Base-by-base conservation (phyloP, 2,329 filamentous ascomycete genomes). In the Penicillium sp. region DNA sequence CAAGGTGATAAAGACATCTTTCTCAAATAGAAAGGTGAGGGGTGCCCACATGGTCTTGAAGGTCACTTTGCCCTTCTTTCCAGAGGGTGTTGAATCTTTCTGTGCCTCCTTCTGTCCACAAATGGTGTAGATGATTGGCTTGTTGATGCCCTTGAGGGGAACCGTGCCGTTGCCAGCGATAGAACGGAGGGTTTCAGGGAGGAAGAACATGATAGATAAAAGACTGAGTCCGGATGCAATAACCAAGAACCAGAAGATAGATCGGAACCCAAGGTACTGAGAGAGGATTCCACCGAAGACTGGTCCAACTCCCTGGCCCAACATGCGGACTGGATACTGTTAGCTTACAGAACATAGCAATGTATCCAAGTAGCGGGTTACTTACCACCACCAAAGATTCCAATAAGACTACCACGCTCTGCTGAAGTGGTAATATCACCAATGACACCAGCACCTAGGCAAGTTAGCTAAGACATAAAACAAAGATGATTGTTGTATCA, bases 131-230 rank as follows among this genome's bases (percentile, higher is more conserved):
- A 77, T 65, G 5, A 78, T 59, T 1, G 79, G 78, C 49, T 75
- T 73, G 53, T 79, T 60, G 39, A 79, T 66, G 1, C 75, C 76
- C 4, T 63, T 58, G 2, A 79, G 71, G 5, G 63, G 71, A 11
- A 78, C 63, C 0, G 70, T 72, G 16, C 77, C 78, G 53, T 79
- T 78, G 5, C 79, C 79, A 2, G 79, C 79, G 2, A 76, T 65
- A 5, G 72, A 70, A 27, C 78, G 74, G 9, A 81, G 68, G 2
- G 79, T 81, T 60, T 81, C 79, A 0, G 79, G 79, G 7, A 80
- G 75, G 54, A 71, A 72, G 51, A 79, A 70, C 5, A 79, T 34
- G 23, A 80, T 70, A 5, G 72, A 68, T 2, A 76, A 15, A 5
- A 79, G 63, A 21, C 70, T 70, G 11, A 76, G 46, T 9, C 66